Evolutionary conservation across 768 basidiomycete genomes (phyloP).

Genomic region (Mycena crocata): DNA sequence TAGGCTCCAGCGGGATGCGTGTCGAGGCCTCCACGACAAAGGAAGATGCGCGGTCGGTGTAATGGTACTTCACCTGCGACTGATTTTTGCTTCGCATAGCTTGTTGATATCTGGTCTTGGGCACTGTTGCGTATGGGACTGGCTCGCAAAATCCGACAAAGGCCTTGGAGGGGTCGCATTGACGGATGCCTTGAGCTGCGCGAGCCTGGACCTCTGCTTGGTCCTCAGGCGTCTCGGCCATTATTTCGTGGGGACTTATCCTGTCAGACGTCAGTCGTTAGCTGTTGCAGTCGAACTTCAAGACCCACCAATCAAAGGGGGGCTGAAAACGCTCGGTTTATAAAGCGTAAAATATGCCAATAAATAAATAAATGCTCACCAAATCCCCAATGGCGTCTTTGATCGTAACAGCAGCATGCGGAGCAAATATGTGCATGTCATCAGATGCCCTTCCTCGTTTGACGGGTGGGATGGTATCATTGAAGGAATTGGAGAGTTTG

Average conservation of each 20-base stretch:
- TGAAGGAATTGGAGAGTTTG: slow-evolving; percentile 60
- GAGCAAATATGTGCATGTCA: slow-evolving; percentile 65
- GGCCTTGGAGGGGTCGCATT: slow-evolving; percentile 44
- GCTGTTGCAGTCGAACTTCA: slow-evolving; percentile 7
- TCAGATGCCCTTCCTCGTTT: slow-evolving; percentile 46
- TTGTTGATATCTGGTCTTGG: slow-evolving; percentile 59
- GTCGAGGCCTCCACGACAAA: slow-evolving; percentile 67
- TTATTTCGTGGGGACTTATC: slow-evolving; percentile 65
- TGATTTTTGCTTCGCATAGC: slow-evolving; percentile 44
- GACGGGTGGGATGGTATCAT: slow-evolving; percentile 54
- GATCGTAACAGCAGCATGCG: slow-evolving; percentile 67
- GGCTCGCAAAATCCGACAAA: slow-evolving; percentile 61
- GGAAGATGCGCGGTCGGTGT: slow-evolving; percentile 57
- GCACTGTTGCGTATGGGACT: slow-evolving; percentile 53
- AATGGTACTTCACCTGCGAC: slow-evolving; percentile 63
- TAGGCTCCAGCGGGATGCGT: slow-evolving; percentile 63
- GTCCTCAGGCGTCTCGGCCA: slow-evolving; percentile 48
- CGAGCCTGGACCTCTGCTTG: slow-evolving; percentile 50
- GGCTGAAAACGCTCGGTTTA: slow-evolving; percentile 52
- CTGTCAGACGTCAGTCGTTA: slow-evolving; percentile 45
- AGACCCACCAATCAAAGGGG: slow-evolving; percentile 75
- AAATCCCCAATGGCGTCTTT: slow-evolving; percentile 77
- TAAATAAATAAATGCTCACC: slow-evolving; percentile 52
- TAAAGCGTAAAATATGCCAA: background rate
- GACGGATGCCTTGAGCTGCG: slow-evolving; percentile 53